A percentile compares a stretch with the other conserved stretches of the same genome.
Evolutionary conservation across 129 eudicot species (phyloP).

Genomic region (Centrapalus pauciflorus): DNA sequence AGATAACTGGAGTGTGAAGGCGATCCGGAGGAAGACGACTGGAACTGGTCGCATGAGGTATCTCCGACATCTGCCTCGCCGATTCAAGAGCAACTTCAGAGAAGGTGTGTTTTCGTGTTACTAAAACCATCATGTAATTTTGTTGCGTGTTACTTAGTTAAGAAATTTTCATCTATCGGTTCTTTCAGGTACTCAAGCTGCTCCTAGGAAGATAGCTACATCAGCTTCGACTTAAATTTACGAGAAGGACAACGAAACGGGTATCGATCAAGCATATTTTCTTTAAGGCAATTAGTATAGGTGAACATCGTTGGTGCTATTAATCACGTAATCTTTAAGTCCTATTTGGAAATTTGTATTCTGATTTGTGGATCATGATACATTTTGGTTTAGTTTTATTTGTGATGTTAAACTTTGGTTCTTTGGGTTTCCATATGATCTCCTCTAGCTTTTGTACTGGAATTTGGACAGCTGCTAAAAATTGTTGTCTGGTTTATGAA

Average conservation of each 20-base stretch:
- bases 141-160: conserved; percentile 1
- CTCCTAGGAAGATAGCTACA: conserved; percentile 49
- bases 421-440: neutral
- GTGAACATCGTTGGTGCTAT: conserved; percentile 4
- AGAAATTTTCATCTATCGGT: neutral
- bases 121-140: neutral
- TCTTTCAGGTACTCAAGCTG: conserved; percentile 51
- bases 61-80: conserved; percentile 52
- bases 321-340: neutral
- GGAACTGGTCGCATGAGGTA: conserved; percentile 76
- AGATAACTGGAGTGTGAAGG: conserved; percentile 56
- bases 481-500: no score
- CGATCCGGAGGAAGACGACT: conserved; percentile 55
- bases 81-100: conserved; percentile 60
- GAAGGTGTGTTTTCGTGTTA: conserved; percentile 34
- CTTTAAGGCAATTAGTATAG: conserved; percentile 6
- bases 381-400: neutral
- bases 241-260: neutral
- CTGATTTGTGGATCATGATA: conserved; percentile 7
- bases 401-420: neutral
- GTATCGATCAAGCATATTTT: conserved; percentile 1
- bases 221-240: conserved; percentile 25
- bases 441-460: neutral
- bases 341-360: conserved; percentile 3
- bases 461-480: neutral